Base-by-base conservation (phyloP, 495 filamentous ascomycete genomes). In the Neurospora intermedia region DNA sequence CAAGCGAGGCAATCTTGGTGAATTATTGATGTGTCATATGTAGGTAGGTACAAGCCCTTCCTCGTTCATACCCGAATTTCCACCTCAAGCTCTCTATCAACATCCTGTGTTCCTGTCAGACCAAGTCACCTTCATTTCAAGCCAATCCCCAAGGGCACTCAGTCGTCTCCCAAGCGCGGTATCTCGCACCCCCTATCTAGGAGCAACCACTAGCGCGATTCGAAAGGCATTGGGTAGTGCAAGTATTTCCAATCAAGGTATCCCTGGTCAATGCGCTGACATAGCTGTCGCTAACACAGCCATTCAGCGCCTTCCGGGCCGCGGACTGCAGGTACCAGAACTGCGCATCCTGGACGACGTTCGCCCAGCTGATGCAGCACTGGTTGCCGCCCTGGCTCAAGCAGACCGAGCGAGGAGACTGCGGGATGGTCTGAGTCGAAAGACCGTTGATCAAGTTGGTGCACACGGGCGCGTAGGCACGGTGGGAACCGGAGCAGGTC, bases 331-430 rank as follows among this genome's bases (percentile, higher is more conserved):
- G 39, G 13, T 71, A 42, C 3, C 13, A 15, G 23, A 45, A 42
- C 41, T 45, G 70, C 20, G 45, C 70, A 9, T 20, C 20, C 23
- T 35, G 20, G 31, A 71, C 45, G 20, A 45, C 40, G 10, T 42
- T 71, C 4, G 43, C 20, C 70, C 70, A 71, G 41, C 39, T 71
- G 23, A 71, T 71, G 70, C 70, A 71, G 70, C 70, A 71, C 41
- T 71, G 27, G 20, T 45, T 16, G 40, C 70, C 70, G 23, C 70
- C 45, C 10, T 45, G 70, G 41, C 16, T n/a, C 20, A 70, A 42
- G 69, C 40, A 70, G 16, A 70, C 69, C 38, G 69, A 70, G 9
- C 69, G 69, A 39, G 69, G 69, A 39, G 69, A 70, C n/a, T 42
- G 70, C 40, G 70, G 42, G 9, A 45, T 42, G 69, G 69, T 2